Evolutionary conservation across 352 stramenopile species (phyloP).

Genomic region (Phytopythium montanum): DNA sequence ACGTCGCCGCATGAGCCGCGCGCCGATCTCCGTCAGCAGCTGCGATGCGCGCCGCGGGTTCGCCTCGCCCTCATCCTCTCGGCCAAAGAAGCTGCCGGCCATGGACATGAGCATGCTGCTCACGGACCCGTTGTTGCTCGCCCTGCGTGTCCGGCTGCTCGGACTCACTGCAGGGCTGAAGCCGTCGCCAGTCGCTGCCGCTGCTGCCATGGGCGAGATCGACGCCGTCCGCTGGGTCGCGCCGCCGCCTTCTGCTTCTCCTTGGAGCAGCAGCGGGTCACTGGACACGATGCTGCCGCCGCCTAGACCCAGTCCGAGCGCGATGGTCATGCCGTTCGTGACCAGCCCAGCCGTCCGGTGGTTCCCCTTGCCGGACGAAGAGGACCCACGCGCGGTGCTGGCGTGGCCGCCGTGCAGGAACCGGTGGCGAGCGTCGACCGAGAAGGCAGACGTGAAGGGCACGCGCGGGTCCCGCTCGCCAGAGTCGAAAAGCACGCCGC

Average conservation of each 20-base stretch:
- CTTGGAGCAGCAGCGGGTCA: not conserved
- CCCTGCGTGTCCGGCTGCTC: not conserved
- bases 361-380: slow-evolving; percentile 27
- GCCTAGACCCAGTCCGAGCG: slow-evolving; percentile 9
- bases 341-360: slow-evolving; percentile 5
- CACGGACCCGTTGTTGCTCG: slow-evolving; percentile 42
- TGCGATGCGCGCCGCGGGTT: slow-evolving; percentile 31
- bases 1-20: slow-evolving; percentile 7
- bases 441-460: slow-evolving; percentile 69
- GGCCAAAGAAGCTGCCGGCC: slow-evolving; percentile 41
- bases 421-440: slow-evolving; percentile 42
- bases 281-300: not conserved
- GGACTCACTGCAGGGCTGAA: slow-evolving; percentile 5
- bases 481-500: slow-evolving; percentile 66
- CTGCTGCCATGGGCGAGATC: not conserved
- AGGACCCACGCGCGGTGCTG: slow-evolving; percentile 29
- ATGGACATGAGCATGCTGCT: slow-evolving; percentile 63
- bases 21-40: slow-evolving; percentile 38
- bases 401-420: slow-evolving; percentile 35
- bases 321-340: slow-evolving; percentile 15
- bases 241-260: not conserved
- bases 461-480: slow-evolving; percentile 57
- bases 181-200: not conserved
- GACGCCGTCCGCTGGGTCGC: not conserved
- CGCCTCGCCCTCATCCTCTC: slow-evolving; percentile 18